phyloP scores from a whole-genome alignment of 805 yeast genomes.

The Saccharomycopsis synnaedendra region DNA sequence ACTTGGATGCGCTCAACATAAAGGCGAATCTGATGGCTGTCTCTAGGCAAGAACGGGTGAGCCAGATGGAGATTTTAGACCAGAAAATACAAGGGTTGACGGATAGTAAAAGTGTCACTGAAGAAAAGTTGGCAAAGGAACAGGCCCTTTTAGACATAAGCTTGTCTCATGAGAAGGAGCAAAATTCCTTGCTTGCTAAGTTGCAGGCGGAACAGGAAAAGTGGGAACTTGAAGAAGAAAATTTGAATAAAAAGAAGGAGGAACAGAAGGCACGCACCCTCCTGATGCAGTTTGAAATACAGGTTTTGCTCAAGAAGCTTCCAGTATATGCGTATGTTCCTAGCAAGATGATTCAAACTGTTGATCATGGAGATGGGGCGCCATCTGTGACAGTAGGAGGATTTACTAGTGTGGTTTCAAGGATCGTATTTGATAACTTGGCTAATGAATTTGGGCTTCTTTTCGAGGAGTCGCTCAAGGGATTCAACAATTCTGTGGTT shows the following conservation, averaged over 20 bases:
- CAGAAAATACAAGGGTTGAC: not conserved
- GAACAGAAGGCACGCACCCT: not conserved
- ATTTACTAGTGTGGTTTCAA: not conserved
- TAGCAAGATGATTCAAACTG: not conserved
- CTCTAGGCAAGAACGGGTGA: not conserved
- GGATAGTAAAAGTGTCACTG: not conserved
- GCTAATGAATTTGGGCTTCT: not conserved
- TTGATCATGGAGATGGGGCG: not conserved
- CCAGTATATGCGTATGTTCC: slow-evolving; percentile 1
- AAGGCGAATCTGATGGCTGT: not conserved
- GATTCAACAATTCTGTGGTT: not conserved
- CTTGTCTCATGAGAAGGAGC: not conserved
- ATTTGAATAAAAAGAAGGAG: not conserved
- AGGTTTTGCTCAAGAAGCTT: slow-evolving; percentile 4
- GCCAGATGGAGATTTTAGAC: slow-evolving; percentile 1
- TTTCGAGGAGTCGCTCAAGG: not conserved
- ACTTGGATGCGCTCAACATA: not conserved
- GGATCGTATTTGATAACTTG: not conserved
- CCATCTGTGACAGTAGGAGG: not conserved
- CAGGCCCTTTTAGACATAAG: not conserved
- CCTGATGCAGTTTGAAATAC: slow-evolving; percentile 6
- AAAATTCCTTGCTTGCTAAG: not conserved
- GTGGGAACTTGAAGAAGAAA: not conserved
- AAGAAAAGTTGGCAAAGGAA: not conserved
- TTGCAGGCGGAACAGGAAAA: slow-evolving; percentile 1